Percentiles rank a stretch among this genome's conserved stretches.
phyloP scores from a whole-genome alignment of 345 rosid species.

The Arabidopsis suecica region DNA sequence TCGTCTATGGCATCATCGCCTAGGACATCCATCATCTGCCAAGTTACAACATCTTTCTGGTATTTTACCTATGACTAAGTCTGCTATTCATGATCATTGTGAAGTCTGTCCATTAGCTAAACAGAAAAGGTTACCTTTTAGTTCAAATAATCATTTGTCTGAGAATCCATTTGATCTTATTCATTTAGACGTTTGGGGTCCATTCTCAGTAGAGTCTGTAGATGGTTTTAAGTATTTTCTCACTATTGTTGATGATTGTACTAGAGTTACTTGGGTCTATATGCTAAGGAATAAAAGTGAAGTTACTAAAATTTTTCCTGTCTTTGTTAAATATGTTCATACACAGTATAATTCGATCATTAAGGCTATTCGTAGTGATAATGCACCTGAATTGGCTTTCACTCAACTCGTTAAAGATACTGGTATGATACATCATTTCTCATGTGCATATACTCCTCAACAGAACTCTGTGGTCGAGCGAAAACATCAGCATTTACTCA shows the following conservation, averaged over 20 bases:
- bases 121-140: neutral
- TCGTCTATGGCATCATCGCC: too few species aligned
- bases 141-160: neutral
- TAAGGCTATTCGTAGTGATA: neutral
- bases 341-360: neutral
- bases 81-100: neutral
- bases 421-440: neutral
- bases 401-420: neutral
- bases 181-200: neutral
- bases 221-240: neutral
- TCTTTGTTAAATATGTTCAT: neutral
- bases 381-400: neutral
- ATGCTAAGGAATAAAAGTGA: neutral
- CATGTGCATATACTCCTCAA: neutral
- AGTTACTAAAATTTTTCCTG: neutral
- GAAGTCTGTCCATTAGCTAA: neutral
- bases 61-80: too few species aligned
- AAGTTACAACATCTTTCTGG: too few species aligned
- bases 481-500: too few species aligned
- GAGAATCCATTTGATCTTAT: neutral
- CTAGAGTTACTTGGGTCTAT: neutral
- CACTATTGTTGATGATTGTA: neutral
- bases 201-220: neutral
- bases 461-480: too few species aligned
- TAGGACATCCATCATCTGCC: too few species aligned